These are phyloP conservation scores for Boehmeria nivea DNA, from an alignment of 306 rosid genomes.

Conservation along the genomic window DNA sequence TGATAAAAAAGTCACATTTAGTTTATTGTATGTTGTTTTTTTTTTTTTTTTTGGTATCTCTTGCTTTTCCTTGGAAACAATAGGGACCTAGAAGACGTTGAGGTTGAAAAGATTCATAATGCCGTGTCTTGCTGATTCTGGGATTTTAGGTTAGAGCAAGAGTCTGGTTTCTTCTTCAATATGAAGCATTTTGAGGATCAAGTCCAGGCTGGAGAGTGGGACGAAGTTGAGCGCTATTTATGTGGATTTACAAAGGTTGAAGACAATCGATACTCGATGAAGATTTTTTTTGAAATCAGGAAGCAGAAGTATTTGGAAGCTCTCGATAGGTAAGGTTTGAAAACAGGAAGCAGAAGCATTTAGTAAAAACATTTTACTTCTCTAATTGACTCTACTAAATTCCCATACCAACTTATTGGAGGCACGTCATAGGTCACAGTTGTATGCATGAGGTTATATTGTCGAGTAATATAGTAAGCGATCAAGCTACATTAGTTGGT, in stretches of 20 bases:
- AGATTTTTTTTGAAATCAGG: slow-evolving; percentile 42
- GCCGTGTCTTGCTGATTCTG: slow-evolving; percentile 6
- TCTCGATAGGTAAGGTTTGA: slow-evolving; percentile 37
- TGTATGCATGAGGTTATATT: too few relatives aligned
- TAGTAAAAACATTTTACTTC: not conserved
- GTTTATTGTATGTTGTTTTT: too few relatives aligned
- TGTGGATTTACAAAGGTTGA: slow-evolving; percentile 46
- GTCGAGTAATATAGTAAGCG: not conserved
- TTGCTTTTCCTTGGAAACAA: too few relatives aligned
- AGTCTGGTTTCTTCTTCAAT: slow-evolving; percentile 44
- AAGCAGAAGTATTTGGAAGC: slow-evolving; percentile 51
- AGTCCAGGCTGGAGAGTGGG: slow-evolving; percentile 50
- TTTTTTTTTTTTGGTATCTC: too few relatives aligned
- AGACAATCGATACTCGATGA: slow-evolving; percentile 45
- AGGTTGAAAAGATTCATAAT: not conserved
- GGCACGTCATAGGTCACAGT: too few relatives aligned
- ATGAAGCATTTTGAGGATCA: slow-evolving; percentile 47
- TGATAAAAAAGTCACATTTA: too few relatives aligned
- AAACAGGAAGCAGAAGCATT: too few relatives aligned
- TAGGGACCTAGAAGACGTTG: too few relatives aligned
- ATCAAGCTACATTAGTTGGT: not conserved
- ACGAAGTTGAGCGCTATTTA: slow-evolving; percentile 45
- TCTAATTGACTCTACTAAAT: too few relatives aligned
- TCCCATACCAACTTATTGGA: too few relatives aligned
- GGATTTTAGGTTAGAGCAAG: slow-evolving; percentile 38